A percentile compares a stretch with the other conserved stretches of the same genome.
Evolutionary conservation across 1,284 basidiomycete genomes (phyloP).

Genomic region (Ceratobasidium papillatum): DNA sequence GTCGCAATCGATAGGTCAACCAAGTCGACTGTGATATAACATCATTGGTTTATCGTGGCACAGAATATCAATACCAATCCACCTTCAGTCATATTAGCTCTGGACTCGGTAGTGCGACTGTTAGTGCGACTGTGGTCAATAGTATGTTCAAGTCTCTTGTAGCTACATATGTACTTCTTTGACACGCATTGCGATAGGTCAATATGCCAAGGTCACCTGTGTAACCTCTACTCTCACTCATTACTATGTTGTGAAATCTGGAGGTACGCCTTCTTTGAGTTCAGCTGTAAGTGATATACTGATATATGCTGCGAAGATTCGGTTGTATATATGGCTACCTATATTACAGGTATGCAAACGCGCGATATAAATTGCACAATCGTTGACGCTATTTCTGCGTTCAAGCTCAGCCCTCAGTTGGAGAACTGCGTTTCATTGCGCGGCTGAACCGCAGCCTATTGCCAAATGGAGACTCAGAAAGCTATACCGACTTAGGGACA

Average conservation of each 20-base stretch:
- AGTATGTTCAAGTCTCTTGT: background rate
- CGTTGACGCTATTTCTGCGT: background rate
- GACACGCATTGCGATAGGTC: slow-evolving; percentile 8
- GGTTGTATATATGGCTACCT: slow-evolving; percentile 41
- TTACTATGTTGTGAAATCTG: slow-evolving; percentile 38
- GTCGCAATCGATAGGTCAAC: slow-evolving; percentile 1
- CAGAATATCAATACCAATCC: slow-evolving; percentile 36
- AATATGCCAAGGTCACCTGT: slow-evolving; percentile 38
- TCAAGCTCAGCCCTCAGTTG: slow-evolving; percentile 38
- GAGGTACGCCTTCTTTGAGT: background rate
- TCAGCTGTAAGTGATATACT: background rate
- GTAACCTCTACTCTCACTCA: slow-evolving; percentile 36
- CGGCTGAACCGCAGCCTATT: slow-evolving; percentile 40
- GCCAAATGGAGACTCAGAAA: slow-evolving; percentile 17
- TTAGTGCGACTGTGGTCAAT: slow-evolving; percentile 17
- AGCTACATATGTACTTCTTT: background rate
- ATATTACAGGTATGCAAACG: slow-evolving; percentile 26
- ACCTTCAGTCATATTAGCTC: slow-evolving; percentile 39
- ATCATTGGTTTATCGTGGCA: slow-evolving; percentile 25
- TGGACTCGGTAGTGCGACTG: slow-evolving; percentile 36
- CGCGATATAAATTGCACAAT: background rate
- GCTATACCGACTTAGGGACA: slow-evolving; percentile 20
- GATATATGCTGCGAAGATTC: background rate
- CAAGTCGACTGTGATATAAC: slow-evolving; percentile 40
- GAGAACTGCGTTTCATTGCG: slow-evolving; percentile 41